phyloP scores from a whole-genome alignment of 345 rosid genomes.

The Mercurialis annua region DNA sequence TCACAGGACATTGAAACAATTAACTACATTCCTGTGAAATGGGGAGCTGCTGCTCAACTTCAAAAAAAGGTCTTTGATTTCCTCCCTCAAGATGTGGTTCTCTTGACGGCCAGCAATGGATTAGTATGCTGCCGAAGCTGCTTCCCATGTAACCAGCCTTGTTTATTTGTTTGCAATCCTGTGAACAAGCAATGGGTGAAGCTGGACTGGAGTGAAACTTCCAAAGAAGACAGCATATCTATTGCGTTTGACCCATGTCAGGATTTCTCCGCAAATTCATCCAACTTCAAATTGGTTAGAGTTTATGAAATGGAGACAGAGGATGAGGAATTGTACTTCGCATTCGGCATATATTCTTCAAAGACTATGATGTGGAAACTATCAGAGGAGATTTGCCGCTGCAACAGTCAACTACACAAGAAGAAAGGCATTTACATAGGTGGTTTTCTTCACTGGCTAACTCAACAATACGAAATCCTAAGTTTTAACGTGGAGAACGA shows the following conservation, averaged over 20 bases:
- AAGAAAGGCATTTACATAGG: constrained; percentile 31
- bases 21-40: constrained; percentile 32
- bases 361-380: constrained; percentile 27
- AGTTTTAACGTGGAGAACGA: constrained; percentile 33
- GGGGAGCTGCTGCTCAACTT: constrained; percentile 6
- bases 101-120: constrained; percentile 40
- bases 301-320: constrained; percentile 16
- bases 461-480: constrained; percentile 34
- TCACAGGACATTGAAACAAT: constrained; percentile 25
- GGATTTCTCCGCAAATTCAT: constrained; percentile 16
- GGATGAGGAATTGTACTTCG: constrained; percentile 10
- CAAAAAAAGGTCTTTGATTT: constrained; percentile 28
- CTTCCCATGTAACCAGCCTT: constrained; percentile 28
- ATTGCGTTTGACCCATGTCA: constrained; percentile 33
- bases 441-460: constrained; percentile 43
- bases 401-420: constrained; percentile 21
- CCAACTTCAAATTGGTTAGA: constrained; percentile 33
- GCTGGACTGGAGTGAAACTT: constrained; percentile 28
- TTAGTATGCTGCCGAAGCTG: constrained; percentile 37
- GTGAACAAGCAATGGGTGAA: constrained; percentile 33
- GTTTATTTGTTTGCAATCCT: constrained; percentile 42
- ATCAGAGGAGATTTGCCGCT: constrained; percentile 34
- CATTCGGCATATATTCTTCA: constrained; percentile 33
- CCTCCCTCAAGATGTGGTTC: constrained; percentile 36
- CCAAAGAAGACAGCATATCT: constrained; percentile 24